phyloP scores from a whole-genome alignment of 106 monocot species.

The Dioscorea zingiberensis region DNA sequence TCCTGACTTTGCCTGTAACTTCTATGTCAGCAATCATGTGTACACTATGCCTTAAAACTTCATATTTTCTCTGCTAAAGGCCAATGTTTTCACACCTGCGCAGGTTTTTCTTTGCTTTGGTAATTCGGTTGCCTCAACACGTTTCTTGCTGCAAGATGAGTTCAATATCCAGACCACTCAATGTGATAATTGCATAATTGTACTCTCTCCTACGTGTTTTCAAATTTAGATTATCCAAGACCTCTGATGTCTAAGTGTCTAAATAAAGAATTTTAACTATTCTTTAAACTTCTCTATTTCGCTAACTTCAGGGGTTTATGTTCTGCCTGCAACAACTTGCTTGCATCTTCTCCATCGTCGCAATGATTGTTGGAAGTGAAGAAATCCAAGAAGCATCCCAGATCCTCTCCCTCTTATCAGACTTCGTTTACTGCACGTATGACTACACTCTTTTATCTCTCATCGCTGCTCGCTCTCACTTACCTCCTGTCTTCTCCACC shows the following conservation, averaged over 20 bases:
- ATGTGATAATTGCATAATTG: constrained; percentile 98
- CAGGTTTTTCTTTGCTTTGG: constrained; percentile 89
- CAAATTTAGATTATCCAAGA: no score
- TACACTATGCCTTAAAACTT: not conserved
- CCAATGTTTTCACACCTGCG: not conserved
- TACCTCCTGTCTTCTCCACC: not conserved
- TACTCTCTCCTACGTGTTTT: constrained; percentile 16
- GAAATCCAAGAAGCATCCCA: constrained; percentile 63
- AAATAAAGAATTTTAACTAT: not conserved
- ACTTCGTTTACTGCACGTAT: constrained; percentile 61
- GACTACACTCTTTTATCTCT: not conserved
- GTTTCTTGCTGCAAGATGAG: constrained; percentile 97
- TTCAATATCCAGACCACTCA: constrained; percentile 99
- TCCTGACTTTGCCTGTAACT: not conserved
- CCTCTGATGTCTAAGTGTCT: no score
- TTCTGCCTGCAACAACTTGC: constrained; percentile 79
- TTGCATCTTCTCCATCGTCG: constrained; percentile 68
- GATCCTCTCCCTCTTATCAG: constrained; percentile 50
- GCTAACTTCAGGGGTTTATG: constrained; percentile 53
- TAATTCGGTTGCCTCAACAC: constrained; percentile 90
- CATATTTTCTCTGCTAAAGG: not conserved
- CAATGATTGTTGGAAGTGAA: constrained; percentile 61
- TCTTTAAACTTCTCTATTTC: not conserved
- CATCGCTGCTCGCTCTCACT: not conserved
- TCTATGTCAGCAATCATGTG: not conserved